These are phyloP conservation scores for Pugionium cornutum DNA, from an alignment of 345 rosid genomes.

Conservation along the genomic window DNA sequence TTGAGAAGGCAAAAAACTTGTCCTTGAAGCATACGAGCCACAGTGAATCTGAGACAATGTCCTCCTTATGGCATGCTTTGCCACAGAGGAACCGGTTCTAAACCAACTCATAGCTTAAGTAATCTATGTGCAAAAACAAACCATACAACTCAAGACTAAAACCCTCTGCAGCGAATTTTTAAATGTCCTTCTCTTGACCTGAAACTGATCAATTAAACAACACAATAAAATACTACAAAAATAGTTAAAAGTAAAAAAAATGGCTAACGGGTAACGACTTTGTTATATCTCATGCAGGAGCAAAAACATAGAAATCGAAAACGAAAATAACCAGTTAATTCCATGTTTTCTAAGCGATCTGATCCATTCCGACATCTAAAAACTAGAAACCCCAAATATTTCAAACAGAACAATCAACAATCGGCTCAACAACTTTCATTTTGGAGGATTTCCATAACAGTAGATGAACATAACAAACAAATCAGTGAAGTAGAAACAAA, in stretches of 20 bases:
- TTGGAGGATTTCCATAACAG: not conserved
- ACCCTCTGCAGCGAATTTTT: not conserved
- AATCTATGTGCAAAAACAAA: slow-evolving; percentile 8
- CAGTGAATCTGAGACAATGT: slow-evolving; percentile 57
- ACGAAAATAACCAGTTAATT: not conserved
- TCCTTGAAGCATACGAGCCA: slow-evolving; percentile 49
- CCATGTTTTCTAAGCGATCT: slow-evolving; percentile 14
- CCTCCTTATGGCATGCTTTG: slow-evolving; percentile 66
- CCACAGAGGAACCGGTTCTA: slow-evolving; percentile 60
- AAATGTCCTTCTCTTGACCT: not conserved
- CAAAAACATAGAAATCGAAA: not conserved
- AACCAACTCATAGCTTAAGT: slow-evolving; percentile 61
- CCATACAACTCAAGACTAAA: not conserved
- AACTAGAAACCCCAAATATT: not conserved
- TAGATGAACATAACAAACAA: not conserved
- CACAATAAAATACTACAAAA: slow-evolving; percentile 5
- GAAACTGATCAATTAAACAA: slow-evolving; percentile 27
- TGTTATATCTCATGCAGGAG: slow-evolving; percentile 14
- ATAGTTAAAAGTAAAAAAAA: not conserved
- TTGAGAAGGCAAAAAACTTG: slow-evolving; percentile 48
- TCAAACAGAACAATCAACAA: not conserved
- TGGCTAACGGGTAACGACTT: not conserved
- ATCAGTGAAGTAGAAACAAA: not conserved
- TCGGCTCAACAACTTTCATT: not conserved
- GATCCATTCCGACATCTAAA: slow-evolving; percentile 10